Evolutionary conservation across 768 basidiomycete genomes (phyloP).

Genomic region (Suillus ampliporus): DNA sequence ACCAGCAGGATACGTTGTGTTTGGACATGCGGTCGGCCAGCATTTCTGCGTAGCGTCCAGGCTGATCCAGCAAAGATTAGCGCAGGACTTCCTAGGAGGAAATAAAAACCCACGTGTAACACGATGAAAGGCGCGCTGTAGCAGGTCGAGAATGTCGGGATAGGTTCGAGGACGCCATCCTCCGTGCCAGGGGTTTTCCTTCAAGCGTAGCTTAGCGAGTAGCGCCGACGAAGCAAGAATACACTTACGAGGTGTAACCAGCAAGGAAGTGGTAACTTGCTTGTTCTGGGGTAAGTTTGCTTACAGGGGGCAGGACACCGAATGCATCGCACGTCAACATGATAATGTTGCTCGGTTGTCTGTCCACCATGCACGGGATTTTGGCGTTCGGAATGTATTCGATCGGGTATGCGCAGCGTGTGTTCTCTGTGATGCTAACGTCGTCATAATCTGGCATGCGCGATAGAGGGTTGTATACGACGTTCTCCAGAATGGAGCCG

Average conservation of each 20-base stretch:
- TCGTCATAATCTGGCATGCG: slow-evolving; percentile 96
- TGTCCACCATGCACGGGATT: slow-evolving; percentile 87
- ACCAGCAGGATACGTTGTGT: slow-evolving; percentile 92
- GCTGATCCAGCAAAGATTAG: slow-evolving; percentile 47
- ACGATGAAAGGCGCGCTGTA: slow-evolving; percentile 99
- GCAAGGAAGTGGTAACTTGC: slow-evolving; percentile 98
- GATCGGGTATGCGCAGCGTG: slow-evolving; percentile 98
- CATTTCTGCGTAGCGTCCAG: slow-evolving; percentile 96
- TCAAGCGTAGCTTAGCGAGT: slow-evolving; percentile 23
- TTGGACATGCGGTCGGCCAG: slow-evolving; percentile 92
- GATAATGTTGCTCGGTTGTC: slow-evolving; percentile 93
- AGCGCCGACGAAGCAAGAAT: not conserved
- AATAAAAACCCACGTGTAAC: slow-evolving; percentile 68
- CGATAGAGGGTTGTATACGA: slow-evolving; percentile 88
- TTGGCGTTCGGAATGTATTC: slow-evolving; percentile 95
- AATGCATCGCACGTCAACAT: slow-evolving; percentile 99
- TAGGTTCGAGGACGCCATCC: slow-evolving; percentile 96
- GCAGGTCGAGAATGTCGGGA: slow-evolving; percentile 98
- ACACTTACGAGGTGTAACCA: slow-evolving; percentile 87
- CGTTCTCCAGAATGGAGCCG: slow-evolving; percentile 98
- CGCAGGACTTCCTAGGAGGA: not conserved
- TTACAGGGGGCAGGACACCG: slow-evolving; percentile 96
- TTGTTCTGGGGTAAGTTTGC: slow-evolving; percentile 90
- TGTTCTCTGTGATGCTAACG: slow-evolving; percentile 97
- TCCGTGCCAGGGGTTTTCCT: slow-evolving; percentile 99